Percentiles rank a stretch among this genome's conserved stretches.
Evolutionary conservation across 1,284 basidiomycete species (phyloP).

Genomic region (Phlebopus sp.): DNA sequence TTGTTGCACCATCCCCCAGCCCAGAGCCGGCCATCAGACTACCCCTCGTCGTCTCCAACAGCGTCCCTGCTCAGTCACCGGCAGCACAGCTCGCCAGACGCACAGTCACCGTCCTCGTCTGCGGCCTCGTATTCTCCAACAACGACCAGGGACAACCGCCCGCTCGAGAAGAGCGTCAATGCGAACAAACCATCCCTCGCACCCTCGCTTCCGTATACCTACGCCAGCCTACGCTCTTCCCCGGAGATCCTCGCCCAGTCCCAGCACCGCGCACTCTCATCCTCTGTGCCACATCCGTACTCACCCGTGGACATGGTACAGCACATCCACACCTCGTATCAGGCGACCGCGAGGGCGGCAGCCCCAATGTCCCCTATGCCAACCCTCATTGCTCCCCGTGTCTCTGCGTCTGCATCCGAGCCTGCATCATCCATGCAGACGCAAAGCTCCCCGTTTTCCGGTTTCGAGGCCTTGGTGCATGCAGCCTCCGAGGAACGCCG

Average conservation of each 20-base stretch:
- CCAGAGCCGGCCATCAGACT: background rate
- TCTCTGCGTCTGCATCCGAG: background rate
- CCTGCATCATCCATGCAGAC: background rate
- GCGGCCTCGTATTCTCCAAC: background rate
- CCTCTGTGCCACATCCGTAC: slow-evolving; percentile 1
- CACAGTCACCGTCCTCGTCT: slow-evolving; percentile 1
- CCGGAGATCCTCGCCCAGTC: background rate
- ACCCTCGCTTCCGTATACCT: background rate
- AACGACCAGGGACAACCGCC: background rate
- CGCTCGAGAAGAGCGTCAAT: background rate
- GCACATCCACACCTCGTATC: background rate
- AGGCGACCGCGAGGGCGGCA: background rate
- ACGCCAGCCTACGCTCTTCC: background rate
- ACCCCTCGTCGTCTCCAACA: slow-evolving; percentile 4
- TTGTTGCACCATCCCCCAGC: slow-evolving; percentile 18
- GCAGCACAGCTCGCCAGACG: background rate
- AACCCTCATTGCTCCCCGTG: background rate
- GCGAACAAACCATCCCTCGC: background rate
- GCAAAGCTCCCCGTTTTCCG: slow-evolving; percentile 28
- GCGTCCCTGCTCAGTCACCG: slow-evolving; percentile 19
- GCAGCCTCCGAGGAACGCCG: slow-evolving; percentile 52
- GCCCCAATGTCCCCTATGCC: slow-evolving; percentile 1
- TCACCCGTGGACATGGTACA: slow-evolving; percentile 3
- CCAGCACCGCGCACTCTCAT: slow-evolving; percentile 2
- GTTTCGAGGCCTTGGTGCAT: slow-evolving; percentile 54